Base-by-base conservation (phyloP, 106 monocot genomes). In the Dendrobium catenatum region DNA sequence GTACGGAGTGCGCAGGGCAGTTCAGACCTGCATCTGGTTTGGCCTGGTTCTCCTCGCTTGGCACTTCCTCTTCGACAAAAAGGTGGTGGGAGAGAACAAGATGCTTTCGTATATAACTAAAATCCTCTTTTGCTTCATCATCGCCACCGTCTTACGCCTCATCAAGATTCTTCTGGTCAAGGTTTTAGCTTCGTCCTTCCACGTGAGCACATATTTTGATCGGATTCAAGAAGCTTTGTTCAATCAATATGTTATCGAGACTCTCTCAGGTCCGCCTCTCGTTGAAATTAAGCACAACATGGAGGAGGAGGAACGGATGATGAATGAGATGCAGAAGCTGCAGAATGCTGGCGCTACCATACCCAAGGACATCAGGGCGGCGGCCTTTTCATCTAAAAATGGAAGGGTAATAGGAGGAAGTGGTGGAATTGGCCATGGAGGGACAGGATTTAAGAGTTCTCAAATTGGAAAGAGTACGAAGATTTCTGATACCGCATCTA, bases 161-260 rank as follows among this genome's bases (percentile, higher is more conserved):
- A 78, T 87, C 61, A 94, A 96, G 85, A 94, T 90, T 7, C 85
- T 96, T 49, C 89, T 96, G 26, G 81, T 96, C 47, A 68, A 68
- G 68, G 88, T 90, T 20, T 73, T 94, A 9, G 94, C 96, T 5
- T 94, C 96, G 6, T 94, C 92, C 46, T 96, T 94, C 82, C 96
- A 94, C 85, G 94, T 96, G 7, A 89, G 86, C 80, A 92, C 90
- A 37, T 96, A 94, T 86, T 96, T 96, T 66, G 96, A 96, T 46
- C 81, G 93, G 42, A 96, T 96, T 40, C 96, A 94, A 77, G 96
- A 96, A 51, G 77, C 96, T 4, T 46, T 96, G 22, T 96, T 94
- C 77, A 94, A 96, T 47, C 96, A 96, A 86, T 94, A 94, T 61
- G 79, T 96, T 41, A 85, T 96, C 19, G 89, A 94, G 87, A 94